Evolutionary conservation across 441 rosid species (phyloP).

Genomic region (Kokia cookei): DNA sequence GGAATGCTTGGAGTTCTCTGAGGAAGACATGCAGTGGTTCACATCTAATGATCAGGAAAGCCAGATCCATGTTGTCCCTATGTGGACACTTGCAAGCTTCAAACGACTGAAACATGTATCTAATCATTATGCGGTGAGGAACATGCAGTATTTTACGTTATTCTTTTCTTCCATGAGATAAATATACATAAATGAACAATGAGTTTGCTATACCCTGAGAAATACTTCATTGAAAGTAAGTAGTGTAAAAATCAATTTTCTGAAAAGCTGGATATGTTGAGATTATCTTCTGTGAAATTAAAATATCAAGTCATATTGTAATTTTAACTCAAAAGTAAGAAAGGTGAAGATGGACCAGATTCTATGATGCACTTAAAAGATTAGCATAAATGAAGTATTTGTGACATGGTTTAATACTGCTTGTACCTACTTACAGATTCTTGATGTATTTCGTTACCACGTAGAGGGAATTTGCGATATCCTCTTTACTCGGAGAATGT

Average conservation of each 20-base stretch:
- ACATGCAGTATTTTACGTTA: not conserved
- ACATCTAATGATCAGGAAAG: conserved; percentile 81
- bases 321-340: not conserved
- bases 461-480: not conserved
- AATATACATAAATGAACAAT: not conserved
- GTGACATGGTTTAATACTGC: not conserved
- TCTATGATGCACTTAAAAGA: not conserved
- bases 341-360: not conserved
- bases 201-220: not conserved
- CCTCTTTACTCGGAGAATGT: not conserved
- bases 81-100: conserved; percentile 99
- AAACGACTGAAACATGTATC: conserved; percentile 76
- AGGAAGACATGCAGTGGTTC: conserved; percentile 89
- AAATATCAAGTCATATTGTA: not conserved
- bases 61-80: conserved; percentile 86
- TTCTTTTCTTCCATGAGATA: not conserved
- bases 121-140: conserved; percentile 69
- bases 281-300: not conserved
- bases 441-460: not conserved
- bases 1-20: conserved; percentile 68
- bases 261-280: not conserved
- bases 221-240: not conserved
- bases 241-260: not conserved
- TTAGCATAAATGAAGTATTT: not conserved
- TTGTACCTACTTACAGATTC: not conserved